phyloP scores from a whole-genome alignment of 139 green algal genomes.

The Trebouxia sp. region DNA sequence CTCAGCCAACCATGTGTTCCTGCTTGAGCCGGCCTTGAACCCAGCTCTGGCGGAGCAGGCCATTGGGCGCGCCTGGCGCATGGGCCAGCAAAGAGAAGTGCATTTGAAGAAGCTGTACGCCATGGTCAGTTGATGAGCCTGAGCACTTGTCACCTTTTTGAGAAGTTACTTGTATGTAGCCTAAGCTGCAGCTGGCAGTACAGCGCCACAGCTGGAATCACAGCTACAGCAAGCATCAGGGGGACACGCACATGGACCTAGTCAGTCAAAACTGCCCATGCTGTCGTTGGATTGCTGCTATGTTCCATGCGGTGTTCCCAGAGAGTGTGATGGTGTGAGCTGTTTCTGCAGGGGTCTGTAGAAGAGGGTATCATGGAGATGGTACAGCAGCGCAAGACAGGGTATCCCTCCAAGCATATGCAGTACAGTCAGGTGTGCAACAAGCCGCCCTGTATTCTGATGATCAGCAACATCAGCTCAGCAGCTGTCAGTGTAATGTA shows the following conservation, averaged over 20 bases:
- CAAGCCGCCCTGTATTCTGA: too few relatives aligned
- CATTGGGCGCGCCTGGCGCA: slow-evolving; percentile 75
- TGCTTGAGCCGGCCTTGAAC: slow-evolving; percentile 83
- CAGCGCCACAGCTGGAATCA: not conserved
- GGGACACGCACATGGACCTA: too few relatives aligned
- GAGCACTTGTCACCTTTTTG: too few relatives aligned
- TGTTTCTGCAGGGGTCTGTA: slow-evolving; percentile 51
- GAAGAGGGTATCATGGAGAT: slow-evolving; percentile 75
- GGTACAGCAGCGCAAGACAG: slow-evolving; percentile 37
- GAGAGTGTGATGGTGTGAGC: too few relatives aligned
- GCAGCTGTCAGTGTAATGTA: too few relatives aligned
- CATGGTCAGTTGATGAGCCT: too few relatives aligned
- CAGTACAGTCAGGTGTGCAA: not conserved
- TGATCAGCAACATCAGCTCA: too few relatives aligned
- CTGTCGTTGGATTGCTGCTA: too few relatives aligned
- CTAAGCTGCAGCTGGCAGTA: too few relatives aligned
- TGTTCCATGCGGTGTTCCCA: too few relatives aligned
- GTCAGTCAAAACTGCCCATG: too few relatives aligned
- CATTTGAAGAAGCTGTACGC: slow-evolving; percentile 68
- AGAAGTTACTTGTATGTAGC: too few relatives aligned
- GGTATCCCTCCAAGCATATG: not conserved
- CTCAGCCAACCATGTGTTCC: slow-evolving; percentile 59
- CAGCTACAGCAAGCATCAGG: not conserved
- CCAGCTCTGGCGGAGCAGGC: slow-evolving; percentile 80
- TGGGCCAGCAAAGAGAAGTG: slow-evolving; percentile 75